Base-by-base conservation (phyloP, 2,329 filamentous ascomycete genomes). In the Sordariomycetes sp. region DNA sequence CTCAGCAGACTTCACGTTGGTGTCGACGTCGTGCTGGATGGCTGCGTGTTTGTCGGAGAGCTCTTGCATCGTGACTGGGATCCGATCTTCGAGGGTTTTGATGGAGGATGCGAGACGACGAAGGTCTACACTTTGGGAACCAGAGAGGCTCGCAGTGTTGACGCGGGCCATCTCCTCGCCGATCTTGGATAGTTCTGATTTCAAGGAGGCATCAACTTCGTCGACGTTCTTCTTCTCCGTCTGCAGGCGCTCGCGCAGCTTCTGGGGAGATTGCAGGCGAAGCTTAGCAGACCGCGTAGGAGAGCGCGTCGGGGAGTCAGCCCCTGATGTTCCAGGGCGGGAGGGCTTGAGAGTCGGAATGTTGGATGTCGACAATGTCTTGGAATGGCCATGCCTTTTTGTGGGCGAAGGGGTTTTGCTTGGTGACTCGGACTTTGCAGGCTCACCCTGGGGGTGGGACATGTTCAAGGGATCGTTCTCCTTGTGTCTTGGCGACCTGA, bases 241-340 rank as follows among this genome's bases (percentile, higher is more conserved):
- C 47, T 90, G 82, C 1, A 95, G 68, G 21, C 90, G 80, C 59
- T 95, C 88, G 14, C 88, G 82, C 15, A 90, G 64, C 52, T 83
- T 88, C 46, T 82, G 81, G 0, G 79, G 70, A 11, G 75, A 81
- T 41, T 85, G 79, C 9, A 85, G 68, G 9, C 82, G 77, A 21
- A 86, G 64, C 44, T 77, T 81, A 33, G 59, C 59, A 9, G 53
- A 55, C 5, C 34, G 31, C 7, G 39, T 36, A 3, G 21, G 7
- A 54, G 48, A 3, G 43, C 58, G 38, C 48, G 60, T 27, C 1
- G 44, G 38, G 2, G 49, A 46, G 16, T 58, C 50, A 3, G 39
- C 34, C 2, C 42, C 47, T 5, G 50, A 44, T 5, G 46, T 46
- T 12, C 39, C 38, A 15, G 53, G 45, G 10, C 51, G 47, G 10